Evolutionary conservation across 2,329 filamentous ascomycete species (phyloP), one percentile per base, ranked within the genome.

Genomic region (Penicillium sp.): DNA sequence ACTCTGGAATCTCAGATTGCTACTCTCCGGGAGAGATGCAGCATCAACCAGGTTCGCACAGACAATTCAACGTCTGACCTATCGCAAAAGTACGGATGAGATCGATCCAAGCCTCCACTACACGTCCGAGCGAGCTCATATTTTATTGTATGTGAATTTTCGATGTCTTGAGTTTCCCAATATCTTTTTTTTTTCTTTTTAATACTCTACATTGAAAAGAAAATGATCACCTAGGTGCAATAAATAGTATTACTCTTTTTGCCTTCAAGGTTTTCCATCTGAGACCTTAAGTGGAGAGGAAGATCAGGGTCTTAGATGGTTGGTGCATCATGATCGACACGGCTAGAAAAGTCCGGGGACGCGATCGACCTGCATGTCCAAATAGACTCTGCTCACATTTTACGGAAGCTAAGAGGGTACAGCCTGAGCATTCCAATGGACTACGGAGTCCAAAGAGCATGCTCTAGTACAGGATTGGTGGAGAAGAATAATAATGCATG

Each of bases 321-420:
- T 35, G 26, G 34, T 46, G 28, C 43, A 35, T n/a, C 6, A 35
- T 42, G 48, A 50, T 50, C 48, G 43, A 42, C 48, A 31, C 19
- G 37, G 43, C 48, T n/a, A 35, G 37, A 42, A 50, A 50, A 50
- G 48, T 50, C 48, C 43, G 48, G 48, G 48, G 48, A 50, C 28
- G 17, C 31, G 48, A 50, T 50, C 43, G 32, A 37, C 43, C 52
- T 59, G 57, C 58, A 60, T 56, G 58, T 59, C 48, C 34, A 46
- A 52, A 57, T 59, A 57, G 54, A 58, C 57, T 60, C 56, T 57
- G 55, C 51, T 60, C 58, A 60, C 58, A 60, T 60, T 59, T 48
- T 49, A 34, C 58, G 58, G 58, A 54, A 58, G 24, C 40, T 45
- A 52, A 47, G 45, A 59, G 55, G 48, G 48, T 49, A 54, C 57